phyloP scores from a whole-genome alignment of 225 moss, liverwort and hornwort genomes.

The Lunularia cruciata region DNA sequence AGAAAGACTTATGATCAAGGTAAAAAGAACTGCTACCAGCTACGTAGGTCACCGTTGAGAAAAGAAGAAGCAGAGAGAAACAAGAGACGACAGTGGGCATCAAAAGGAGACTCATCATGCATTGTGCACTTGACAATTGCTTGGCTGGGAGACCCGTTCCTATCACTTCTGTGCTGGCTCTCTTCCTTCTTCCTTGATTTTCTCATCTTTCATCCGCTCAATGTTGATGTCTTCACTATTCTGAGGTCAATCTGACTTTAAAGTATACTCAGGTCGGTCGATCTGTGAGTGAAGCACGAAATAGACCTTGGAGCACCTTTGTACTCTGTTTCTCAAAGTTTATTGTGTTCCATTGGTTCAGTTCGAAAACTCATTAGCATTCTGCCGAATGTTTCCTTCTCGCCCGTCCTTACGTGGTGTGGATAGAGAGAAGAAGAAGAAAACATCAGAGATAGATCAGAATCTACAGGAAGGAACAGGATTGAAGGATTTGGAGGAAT shows the following conservation, averaged over 20 bases:
- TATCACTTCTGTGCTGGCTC: neutral
- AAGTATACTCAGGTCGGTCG: neutral
- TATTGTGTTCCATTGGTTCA: neutral
- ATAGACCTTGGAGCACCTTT: neutral
- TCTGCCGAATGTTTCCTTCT: neutral
- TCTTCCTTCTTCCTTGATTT: neutral
- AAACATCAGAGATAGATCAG: neutral
- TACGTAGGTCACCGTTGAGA: no score
- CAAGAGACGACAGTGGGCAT: no score
- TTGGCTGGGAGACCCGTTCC: neutral
- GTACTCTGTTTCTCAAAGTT: neutral
- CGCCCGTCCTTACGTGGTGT: neutral
- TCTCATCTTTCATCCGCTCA: neutral
- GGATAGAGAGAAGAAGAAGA: slow-evolving; percentile 2
- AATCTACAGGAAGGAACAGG: neutral
- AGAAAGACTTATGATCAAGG: no score
- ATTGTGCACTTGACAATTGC: neutral
- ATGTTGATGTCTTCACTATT: no score
- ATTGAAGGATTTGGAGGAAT: slow-evolving; percentile 5
- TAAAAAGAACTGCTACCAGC: no score
- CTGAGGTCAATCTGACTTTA: no score
- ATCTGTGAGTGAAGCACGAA: neutral
- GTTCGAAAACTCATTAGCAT: neutral
- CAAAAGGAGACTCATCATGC: no score
- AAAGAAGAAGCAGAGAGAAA: no score